Evolutionary conservation across 2,329 filamentous ascomycete genomes (phyloP).

Genomic region (Cladosporium cucumerinum): DNA sequence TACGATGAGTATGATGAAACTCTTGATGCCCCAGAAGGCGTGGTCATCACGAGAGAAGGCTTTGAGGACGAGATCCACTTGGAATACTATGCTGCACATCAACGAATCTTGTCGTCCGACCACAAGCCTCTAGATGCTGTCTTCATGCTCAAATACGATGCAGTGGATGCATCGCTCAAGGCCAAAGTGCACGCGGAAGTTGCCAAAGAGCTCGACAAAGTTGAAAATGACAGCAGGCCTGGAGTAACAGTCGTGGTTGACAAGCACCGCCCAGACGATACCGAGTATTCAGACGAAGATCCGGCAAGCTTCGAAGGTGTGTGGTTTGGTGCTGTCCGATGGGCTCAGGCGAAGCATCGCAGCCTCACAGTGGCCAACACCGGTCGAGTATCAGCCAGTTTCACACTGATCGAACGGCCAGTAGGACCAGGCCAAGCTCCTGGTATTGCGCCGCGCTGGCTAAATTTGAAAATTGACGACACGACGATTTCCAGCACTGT

Average conservation of each 20-base stretch:
- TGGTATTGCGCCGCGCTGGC: slow-evolving; percentile 60
- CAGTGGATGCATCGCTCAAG: slow-evolving; percentile 80
- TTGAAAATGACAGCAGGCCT: slow-evolving; percentile 86
- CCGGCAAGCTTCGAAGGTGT: slow-evolving; percentile 54
- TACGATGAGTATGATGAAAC: slow-evolving; percentile 57
- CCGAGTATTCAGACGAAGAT: slow-evolving; percentile 41
- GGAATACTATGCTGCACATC: slow-evolving; percentile 80
- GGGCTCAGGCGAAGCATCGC: slow-evolving; percentile 62
- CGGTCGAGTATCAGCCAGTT: slow-evolving; percentile 72
- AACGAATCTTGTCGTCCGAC: slow-evolving; percentile 85
- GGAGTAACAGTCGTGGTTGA: slow-evolving; percentile 71
- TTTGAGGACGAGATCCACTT: slow-evolving; percentile 54
- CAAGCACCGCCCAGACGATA: slow-evolving; percentile 37
- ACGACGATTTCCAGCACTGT: slow-evolving; percentile 21
- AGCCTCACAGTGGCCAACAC: slow-evolving; percentile 89
- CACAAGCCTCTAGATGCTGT: slow-evolving; percentile 87
- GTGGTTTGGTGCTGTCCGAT: slow-evolving; percentile 74
- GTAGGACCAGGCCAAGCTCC: slow-evolving; percentile 42
- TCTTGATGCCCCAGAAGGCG: slow-evolving; percentile 45
- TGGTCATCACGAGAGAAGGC: slow-evolving; percentile 57
- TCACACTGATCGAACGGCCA: slow-evolving; percentile 75
- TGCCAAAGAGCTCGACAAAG: slow-evolving; percentile 80
- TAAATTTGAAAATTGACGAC: slow-evolving; percentile 52
- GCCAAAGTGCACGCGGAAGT: slow-evolving; percentile 81
- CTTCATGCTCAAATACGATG: slow-evolving; percentile 81